Evolutionary conservation across 31 red algal species (phyloP).

Genomic region (Porphyra umbilicalis): DNA sequence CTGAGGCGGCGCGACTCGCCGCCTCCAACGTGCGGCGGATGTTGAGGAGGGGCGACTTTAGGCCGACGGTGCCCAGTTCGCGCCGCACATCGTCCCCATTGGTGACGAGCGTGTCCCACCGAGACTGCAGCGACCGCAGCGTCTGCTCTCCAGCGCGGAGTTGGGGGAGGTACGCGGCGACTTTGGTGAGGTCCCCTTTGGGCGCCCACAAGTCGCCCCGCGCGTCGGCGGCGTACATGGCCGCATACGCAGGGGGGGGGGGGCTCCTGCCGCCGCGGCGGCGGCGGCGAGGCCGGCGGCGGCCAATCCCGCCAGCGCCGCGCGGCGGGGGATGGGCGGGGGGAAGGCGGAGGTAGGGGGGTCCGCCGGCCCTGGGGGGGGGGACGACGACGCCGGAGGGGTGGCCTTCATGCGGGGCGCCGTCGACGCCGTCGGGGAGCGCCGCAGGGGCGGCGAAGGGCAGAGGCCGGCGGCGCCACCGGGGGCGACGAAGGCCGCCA

Average conservation of each 20-base stretch:
- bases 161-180: constrained; percentile 63
- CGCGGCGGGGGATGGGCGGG: constrained; percentile 8
- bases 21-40: constrained; percentile 50
- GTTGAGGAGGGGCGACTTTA: constrained; percentile 65
- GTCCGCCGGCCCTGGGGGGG: background rate
- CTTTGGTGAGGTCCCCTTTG: constrained; percentile 39
- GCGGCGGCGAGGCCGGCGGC: background rate
- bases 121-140: constrained; percentile 16
- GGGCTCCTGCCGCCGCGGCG: background rate
- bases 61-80: constrained; percentile 62
- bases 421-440: background rate
- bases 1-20: constrained; percentile 35
- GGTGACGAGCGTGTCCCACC: constrained; percentile 48
- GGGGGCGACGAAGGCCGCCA: background rate
- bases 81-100: constrained; percentile 76
- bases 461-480: background rate
- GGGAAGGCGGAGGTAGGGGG: background rate
- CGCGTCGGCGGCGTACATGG: constrained; percentile 59
- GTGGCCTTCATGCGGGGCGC: background rate
- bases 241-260: constrained; percentile 1
- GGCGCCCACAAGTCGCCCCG: constrained; percentile 14
- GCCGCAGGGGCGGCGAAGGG: background rate
- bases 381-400: background rate
- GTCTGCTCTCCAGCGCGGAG: constrained; percentile 50
- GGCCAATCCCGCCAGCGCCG: background rate